Base-by-base conservation (phyloP, 345 rosid species). In the Cardamine chenopodiifolia region DNA sequence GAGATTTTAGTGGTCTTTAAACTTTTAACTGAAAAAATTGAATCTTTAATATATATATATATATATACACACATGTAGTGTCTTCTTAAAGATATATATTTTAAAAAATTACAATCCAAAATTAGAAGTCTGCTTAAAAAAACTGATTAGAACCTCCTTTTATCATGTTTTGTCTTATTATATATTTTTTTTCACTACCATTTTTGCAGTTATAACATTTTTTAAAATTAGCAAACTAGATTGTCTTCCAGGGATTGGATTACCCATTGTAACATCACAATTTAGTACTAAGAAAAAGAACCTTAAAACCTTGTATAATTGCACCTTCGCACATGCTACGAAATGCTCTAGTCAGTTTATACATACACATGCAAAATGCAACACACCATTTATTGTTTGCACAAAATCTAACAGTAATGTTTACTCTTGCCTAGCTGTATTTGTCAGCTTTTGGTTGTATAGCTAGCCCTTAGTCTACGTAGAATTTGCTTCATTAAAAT, bases 401-500 rank as follows among this genome's bases (percentile, higher is more conserved):
- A 18, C 57, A 73, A 65, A 65, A 73, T 57, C 72, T 58, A 74
- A 37, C 60, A 74, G 44, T 74, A 58, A 56, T 44, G 34, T 65
- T 62, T 53, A 62, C 34, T 39, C 50, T 40, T 29, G 57, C 66
- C 54, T 74, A 66, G 66, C 73, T 58, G 78, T 74, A 74, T 74
- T 18, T 66, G 67, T 74, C 73, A 74, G 73, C 73, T 74, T 74
- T 74, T 74, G 11, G 45, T 48, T 35, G 67, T 23, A 40, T 62
- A 73, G 20, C 50, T n/a, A 45, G 47, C 47, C 39, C 49, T 65
- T 23, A 73, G 61, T 49, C 62, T 67, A 74, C 10, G 68, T 74
- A 67, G 68, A 67, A 67, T 49, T 66, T 67, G 28, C 34, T 59
- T 59, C 60, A 25, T 19, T 73, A 44, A 57, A 34, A 47, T 65